phyloP scores from a whole-genome alignment of 139 green algal species.

The Tetradesmus obliquus region DNA sequence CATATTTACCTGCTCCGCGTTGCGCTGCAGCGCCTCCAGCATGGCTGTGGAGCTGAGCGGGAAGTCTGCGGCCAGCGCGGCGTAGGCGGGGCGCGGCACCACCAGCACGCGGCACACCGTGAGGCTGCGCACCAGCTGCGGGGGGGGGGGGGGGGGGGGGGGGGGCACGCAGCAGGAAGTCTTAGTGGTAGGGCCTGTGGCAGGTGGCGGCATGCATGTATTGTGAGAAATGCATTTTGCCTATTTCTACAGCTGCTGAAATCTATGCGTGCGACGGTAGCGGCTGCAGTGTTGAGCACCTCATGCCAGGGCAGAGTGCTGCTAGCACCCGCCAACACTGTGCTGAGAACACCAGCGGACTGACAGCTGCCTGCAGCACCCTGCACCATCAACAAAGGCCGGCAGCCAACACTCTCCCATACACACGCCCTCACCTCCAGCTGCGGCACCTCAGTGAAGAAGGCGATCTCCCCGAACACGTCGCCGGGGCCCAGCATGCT shows the following conservation, averaged over 20 bases:
- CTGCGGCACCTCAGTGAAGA: slow-evolving; percentile 47
- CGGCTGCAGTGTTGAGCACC: background rate
- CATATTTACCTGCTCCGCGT: slow-evolving; percentile 32
- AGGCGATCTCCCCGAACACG: slow-evolving; percentile 41
- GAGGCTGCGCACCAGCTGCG: slow-evolving; percentile 46
- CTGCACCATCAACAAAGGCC: background rate
- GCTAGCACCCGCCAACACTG: background rate
- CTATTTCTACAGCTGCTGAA: background rate
- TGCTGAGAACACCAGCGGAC: too few species aligned
- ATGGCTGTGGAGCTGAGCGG: slow-evolving; percentile 47
- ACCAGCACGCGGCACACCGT: slow-evolving; percentile 59
- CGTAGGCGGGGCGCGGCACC: slow-evolving; percentile 48
- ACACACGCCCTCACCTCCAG: slow-evolving; percentile 16
- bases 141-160: background rate
- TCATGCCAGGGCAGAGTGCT: background rate
- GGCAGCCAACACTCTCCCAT: too few species aligned
- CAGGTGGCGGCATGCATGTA: background rate
- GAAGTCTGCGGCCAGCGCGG: slow-evolving; percentile 50
- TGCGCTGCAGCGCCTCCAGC: slow-evolving; percentile 55
- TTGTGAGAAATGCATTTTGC: background rate
- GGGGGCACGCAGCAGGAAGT: background rate
- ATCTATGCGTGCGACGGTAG: background rate
- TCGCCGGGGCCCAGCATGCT: slow-evolving; percentile 18
- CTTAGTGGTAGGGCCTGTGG: background rate
- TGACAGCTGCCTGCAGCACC: background rate